Evolutionary conservation across 495 filamentous ascomycete genomes (phyloP), one percentile per base, ranked within the genome.

Genomic region (Chaetomium cochliodes): DNA sequence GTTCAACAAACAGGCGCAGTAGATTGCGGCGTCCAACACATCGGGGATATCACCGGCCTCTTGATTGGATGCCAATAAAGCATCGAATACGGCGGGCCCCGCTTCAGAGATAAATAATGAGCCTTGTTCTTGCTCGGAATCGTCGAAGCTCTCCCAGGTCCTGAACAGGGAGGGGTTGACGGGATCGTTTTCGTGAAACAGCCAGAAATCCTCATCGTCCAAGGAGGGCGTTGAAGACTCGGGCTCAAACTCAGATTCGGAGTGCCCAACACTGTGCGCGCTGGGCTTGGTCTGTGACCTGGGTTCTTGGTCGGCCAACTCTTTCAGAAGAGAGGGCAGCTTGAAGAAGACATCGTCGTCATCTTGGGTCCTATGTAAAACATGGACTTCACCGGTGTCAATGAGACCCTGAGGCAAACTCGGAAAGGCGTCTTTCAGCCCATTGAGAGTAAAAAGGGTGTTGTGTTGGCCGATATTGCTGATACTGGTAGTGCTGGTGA

Each of bases 101-200:
- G 88, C 86, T 73, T 97, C 93, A 4, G 87, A 91, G 39, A 96
- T 81, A 63, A 93, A 93, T 47, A 84, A 84, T 28, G 72, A 28
- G 3, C 16, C 15, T 2, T 23, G 59, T 0, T 23, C 60, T 0
- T 54, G 26, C 2, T 86, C 82, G 18, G 67, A 67, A 61, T 47
- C 83, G 12, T 82, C 76, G 71, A 90, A 93, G 3, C 69, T 81
- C 62, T 96, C 90, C 92, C 92, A 97, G 25, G 85, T 90, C 67
- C 79, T 86, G 65, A 83, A 84, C 53, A 81, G 78, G 30, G 78
- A 72, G 28, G 73, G 62, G 50, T 67, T 70, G 25, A 72, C 69
- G 15, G 63, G 49, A 68, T 62, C 18, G 7, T 75, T 69, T 2
- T 77, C 70, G 16, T 70, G 66, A 59, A 73, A 15, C 56, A 81